Evolutionary conservation across 257 asterid species (phyloP).

Genomic region (Thymus mandschuricus): DNA sequence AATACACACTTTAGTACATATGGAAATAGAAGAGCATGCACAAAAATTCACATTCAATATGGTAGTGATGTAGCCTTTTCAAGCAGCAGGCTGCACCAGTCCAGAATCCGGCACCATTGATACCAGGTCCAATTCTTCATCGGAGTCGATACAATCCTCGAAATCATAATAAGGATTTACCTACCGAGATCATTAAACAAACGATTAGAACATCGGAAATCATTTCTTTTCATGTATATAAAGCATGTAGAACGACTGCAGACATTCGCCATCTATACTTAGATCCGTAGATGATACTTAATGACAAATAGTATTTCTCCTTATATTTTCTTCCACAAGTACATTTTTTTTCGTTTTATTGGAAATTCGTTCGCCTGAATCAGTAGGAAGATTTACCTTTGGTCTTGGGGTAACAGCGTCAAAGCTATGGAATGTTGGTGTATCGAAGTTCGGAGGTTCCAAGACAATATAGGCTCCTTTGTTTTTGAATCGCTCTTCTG

Average conservation of each 20-base stretch:
- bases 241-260: constrained; percentile 15
- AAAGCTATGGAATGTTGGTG: constrained; percentile 74
- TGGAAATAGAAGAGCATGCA: constrained; percentile 2
- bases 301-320: not conserved
- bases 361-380: not conserved
- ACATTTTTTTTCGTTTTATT: constrained; percentile 7
- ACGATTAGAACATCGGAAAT: not conserved
- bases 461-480: constrained; percentile 89
- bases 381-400: constrained; percentile 50
- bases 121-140: constrained; percentile 88
- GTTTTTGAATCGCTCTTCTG: constrained; percentile 81
- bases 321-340: constrained; percentile 7
- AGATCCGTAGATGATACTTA: constrained; percentile 5
- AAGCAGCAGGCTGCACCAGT: constrained; percentile 27
- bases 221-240: not conserved
- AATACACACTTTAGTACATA: constrained; percentile 19
- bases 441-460: constrained; percentile 78
- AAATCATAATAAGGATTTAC: constrained; percentile 82
- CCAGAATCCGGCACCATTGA: constrained; percentile 68
- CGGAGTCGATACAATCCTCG: constrained; percentile 84
- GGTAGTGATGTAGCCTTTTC: constrained; percentile 21
- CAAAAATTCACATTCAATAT: not conserved
- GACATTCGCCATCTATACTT: not conserved
- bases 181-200: constrained; percentile 46
- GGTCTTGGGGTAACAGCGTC: constrained; percentile 96